A percentile compares a stretch with the other conserved stretches of the same genome.
These are phyloP conservation scores for Fistulina hepatica DNA, from an alignment of 1,284 basidiomycete genomes.

Conservation along the genomic window DNA sequence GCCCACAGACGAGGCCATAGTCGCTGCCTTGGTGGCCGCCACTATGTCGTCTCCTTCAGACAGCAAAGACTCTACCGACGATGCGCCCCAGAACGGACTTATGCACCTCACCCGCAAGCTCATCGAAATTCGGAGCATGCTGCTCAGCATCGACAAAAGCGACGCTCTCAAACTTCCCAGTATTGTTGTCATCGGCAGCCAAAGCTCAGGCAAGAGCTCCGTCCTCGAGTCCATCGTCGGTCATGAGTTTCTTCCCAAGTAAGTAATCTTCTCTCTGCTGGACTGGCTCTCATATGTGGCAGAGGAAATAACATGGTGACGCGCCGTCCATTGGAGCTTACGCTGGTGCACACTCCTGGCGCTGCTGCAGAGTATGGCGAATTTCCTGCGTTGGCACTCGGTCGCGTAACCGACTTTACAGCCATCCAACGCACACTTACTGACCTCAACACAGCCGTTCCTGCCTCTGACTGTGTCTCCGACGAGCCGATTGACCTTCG, in stretches of 20 bases:
- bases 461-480: slow-evolving; percentile 82
- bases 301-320: slow-evolving; percentile 99
- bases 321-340: slow-evolving; percentile 93
- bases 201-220: slow-evolving; percentile 96
- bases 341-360: slow-evolving; percentile 83
- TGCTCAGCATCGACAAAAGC: slow-evolving; percentile 92
- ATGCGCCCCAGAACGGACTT: slow-evolving; percentile 54
- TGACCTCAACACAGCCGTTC: slow-evolving; percentile 92
- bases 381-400: slow-evolving; percentile 83
- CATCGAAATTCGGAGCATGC: slow-evolving; percentile 91
- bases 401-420: slow-evolving; percentile 82
- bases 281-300: slow-evolving; percentile 10
- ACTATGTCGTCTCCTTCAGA: slow-evolving; percentile 66
- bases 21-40: slow-evolving; percentile 66
- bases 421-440: slow-evolving; percentile 88
- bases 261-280: slow-evolving; percentile 4
- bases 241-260: slow-evolving; percentile 98
- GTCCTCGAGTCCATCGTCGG: slow-evolving; percentile 97
- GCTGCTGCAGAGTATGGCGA: slow-evolving; percentile 80
- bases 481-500: slow-evolving; percentile 93
- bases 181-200: slow-evolving; percentile 96
- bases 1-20: slow-evolving; percentile 49
- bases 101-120: slow-evolving; percentile 93
- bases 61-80: slow-evolving; percentile 32
- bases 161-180: slow-evolving; percentile 90